Evolutionary conservation across 139 green algal genomes (phyloP), one percentile per base, ranked within the genome.

Genomic region (Picochlorum sp.): DNA sequence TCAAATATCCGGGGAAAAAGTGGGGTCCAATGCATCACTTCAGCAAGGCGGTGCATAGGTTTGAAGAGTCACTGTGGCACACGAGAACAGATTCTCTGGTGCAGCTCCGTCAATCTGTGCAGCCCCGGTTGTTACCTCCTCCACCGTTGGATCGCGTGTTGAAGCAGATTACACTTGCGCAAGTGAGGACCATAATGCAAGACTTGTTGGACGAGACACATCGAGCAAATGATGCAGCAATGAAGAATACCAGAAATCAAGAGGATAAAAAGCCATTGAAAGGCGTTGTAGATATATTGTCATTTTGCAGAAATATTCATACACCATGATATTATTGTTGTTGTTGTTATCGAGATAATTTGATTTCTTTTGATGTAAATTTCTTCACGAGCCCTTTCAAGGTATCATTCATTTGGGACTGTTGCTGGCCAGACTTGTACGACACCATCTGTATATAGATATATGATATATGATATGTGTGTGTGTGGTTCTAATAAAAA

Each of bases 61-160:
- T 74, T 13, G 64, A 54, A 61, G 49, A 26, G 18, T 60, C 6
- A 21, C 23, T 49, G 34, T 28, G 18, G 50, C 6, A n/a, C 3
- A 30, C 45, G 20, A 26, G 45, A 16, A 38, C 50, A 34, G 10
- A 28, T 61, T 69, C 73, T 14, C 61, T 82, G n/a, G 78, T 89
- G 50, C 69, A 76, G 34, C 72, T 89, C 54, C 57, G 78, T 62
- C 82, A 89, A 61, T 74, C 58, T 50, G 54, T 89, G 32, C 50
- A 66, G n/a, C 82, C 83, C 1, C 46, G 38, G 0, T 46, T 80
- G 5, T 20, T 62, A 15, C 80, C 80, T 3, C 82, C 82, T 0
- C 62, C 61, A 18, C 49, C 78, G 0, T 20, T 89, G 18, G 65
- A 74, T 47, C 56, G 61, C 16, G 62, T 84, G 30, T 20, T 89